Evolutionary conservation across 2,329 filamentous ascomycete genomes (phyloP), one percentile per base, ranked within the genome.

Genomic region (Alternaria ventricosa): DNA sequence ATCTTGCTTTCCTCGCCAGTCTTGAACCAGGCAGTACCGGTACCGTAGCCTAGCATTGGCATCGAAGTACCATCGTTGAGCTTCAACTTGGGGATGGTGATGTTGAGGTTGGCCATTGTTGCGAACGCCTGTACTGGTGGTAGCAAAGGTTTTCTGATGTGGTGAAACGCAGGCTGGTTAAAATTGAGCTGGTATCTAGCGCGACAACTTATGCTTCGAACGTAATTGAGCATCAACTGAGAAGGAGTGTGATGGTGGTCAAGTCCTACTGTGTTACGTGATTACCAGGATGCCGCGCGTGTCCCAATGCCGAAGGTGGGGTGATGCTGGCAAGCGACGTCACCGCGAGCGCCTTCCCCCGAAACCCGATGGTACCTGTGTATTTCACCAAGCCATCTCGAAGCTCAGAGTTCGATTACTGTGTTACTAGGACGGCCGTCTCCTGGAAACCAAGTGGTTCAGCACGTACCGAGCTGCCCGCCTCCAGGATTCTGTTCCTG

Each of bases 1-100:
- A 89, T 81, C 50, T 84, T 81, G 51, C 78, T 75, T 63, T 85
- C 83, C 9, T 84, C 79, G 3, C 81, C 80, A 5, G 76, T 76
- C 69, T 87, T 87, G 75, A 87, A 92, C 80, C 84, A 89, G 23
- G 90, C 90, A 0, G 91, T 92, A 45, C 92, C 91, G 5, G 92
- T 87, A 23, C 92, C 92, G 71, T 92, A 94, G 44, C 85, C 89
- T 18, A 94, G 82, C 84, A 91, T 85, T 11, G 92, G 92, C 57
- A 94, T 92, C 61, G 88, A 86, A 64, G 88, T 87, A 65, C 90
- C 91, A 82, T 94, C 90, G 70, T 92, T 92, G 60, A 94, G 84
- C 81, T 90, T 92, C 58, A 93, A 78, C 58, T 79, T 82, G 2
- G 89, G 89, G 43, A 86, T 90, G 2, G 81, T 81, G 6, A 79